Conservation (phyloP, 768 basidiomycete species). For the Leccinellum luteum region DNA sequence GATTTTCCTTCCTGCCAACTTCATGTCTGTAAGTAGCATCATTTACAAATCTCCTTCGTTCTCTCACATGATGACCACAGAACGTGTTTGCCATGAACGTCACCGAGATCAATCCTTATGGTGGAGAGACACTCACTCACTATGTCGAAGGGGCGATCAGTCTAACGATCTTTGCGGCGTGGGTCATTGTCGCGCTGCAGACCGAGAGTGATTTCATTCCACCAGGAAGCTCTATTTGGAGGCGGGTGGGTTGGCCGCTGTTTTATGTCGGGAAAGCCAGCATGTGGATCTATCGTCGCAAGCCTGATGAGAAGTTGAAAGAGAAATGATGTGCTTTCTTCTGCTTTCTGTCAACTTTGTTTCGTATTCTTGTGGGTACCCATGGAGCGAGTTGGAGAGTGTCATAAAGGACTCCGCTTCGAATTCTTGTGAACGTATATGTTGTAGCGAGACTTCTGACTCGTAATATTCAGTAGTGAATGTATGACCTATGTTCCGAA, state of each 20-base stretch:
- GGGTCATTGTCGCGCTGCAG: slow-evolving; percentile 56
- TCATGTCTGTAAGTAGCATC: slow-evolving; percentile 31
- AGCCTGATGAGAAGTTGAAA: slow-evolving; percentile 1
- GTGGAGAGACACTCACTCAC: slow-evolving; percentile 32
- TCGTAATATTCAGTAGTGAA: too few species aligned
- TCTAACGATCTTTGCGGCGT: slow-evolving; percentile 50
- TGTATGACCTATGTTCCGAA: not conserved
- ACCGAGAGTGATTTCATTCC: slow-evolving; percentile 24
- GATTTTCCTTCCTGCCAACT: slow-evolving; percentile 57
- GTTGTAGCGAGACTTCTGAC: not conserved
- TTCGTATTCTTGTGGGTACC: not conserved
- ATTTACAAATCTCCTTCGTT: not conserved
- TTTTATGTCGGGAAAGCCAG: slow-evolving; percentile 1
- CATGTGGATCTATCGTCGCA: not conserved
- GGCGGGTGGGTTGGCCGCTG: slow-evolving; percentile 23
- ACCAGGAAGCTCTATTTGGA: slow-evolving; percentile 10
- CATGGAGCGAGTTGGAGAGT: not conserved
- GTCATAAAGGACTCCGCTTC: not conserved
- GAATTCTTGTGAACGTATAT: not conserved
- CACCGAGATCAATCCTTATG: slow-evolving; percentile 35
- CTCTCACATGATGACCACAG: slow-evolving; percentile 28
- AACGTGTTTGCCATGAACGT: slow-evolving; percentile 59
- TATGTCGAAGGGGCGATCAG: slow-evolving; percentile 42
- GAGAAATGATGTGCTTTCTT: slow-evolving; percentile 3
- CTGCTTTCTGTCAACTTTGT: not conserved